Conservation (phyloP, 306 rosid species). For the Cucurbita pepo region DNA sequence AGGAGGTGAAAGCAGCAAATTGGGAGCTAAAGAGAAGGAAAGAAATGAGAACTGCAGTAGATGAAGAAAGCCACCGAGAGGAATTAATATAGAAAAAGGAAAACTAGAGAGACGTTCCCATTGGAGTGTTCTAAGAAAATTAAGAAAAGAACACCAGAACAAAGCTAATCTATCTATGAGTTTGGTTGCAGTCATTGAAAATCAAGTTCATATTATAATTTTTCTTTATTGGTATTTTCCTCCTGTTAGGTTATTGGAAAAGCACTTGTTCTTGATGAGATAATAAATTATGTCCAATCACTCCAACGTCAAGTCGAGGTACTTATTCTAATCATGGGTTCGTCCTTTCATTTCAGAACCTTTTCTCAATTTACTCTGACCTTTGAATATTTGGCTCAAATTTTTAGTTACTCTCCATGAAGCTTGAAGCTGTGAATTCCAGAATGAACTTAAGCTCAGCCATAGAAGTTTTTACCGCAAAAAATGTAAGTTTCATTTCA, state of each 20-base stretch:
- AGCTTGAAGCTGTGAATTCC: conserved; percentile 81
- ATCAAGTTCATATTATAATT: neutral
- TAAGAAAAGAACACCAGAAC: neutral
- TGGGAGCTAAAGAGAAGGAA: neutral
- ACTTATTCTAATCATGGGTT: conserved; percentile 1
- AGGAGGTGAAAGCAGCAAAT: no score
- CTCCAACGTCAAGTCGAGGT: conserved; percentile 91
- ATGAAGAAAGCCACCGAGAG: neutral
- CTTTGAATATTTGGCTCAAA: conserved; percentile 6
- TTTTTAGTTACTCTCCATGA: conserved; percentile 76
- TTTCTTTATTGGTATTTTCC: neutral
- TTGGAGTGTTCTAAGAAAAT: neutral
- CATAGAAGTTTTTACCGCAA: conserved; percentile 45
- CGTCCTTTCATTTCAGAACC: neutral
- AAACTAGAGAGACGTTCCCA: neutral
- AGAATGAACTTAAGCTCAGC: conserved; percentile 32
- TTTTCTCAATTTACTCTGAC: conserved; percentile 3
- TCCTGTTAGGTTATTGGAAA: conserved; percentile 66
- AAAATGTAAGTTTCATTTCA: conserved; percentile 44
- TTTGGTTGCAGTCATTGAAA: neutral
- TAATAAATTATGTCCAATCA: conserved; percentile 82
- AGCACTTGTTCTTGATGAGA: conserved; percentile 86
- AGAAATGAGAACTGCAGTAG: neutral
- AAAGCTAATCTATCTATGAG: neutral
- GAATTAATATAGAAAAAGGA: neutral